These are phyloP conservation scores for Umbellularia californica DNA, from an alignment of 164 flowering plant genomes.

Conservation along the genomic window DNA sequence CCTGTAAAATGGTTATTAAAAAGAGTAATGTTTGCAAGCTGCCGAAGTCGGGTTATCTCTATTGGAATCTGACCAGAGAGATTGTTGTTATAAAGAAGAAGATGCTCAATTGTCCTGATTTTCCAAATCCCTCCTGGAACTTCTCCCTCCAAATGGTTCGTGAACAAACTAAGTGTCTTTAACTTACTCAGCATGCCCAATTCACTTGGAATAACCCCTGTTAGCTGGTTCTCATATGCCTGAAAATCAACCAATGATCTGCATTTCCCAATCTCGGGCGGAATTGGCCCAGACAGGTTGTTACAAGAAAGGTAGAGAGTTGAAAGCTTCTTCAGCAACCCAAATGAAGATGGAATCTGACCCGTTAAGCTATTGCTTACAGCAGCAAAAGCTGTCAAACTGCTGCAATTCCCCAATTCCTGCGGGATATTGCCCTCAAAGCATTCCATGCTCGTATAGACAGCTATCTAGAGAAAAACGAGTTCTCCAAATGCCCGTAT, in stretches of 20 bases:
- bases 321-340: conserved; percentile 36
- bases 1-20: conserved; percentile 62
- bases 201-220: conserved; percentile 60
- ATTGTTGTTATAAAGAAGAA: conserved; percentile 49
- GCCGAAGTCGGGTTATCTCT: conserved; percentile 44
- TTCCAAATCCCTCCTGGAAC: conserved; percentile 61
- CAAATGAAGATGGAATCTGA: conserved; percentile 58
- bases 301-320: conserved; percentile 47
- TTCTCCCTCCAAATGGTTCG: conserved; percentile 52
- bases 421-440: conserved; percentile 53
- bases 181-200: conserved; percentile 44
- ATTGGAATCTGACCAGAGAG: conserved; percentile 60
- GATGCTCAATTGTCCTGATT: conserved; percentile 42
- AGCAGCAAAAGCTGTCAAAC: conserved; percentile 32
- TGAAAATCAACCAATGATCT: conserved; percentile 36
- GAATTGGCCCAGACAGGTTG: conserved; percentile 52
- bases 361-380: conserved; percentile 44
- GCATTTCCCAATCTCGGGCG: conserved; percentile 68
- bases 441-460: too few species aligned
- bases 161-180: conserved; percentile 34
- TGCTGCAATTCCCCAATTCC: conserved; percentile 55
- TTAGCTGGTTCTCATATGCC: conserved; percentile 44
- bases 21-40: conserved; percentile 42
- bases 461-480: too few species aligned
- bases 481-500: too few species aligned